Evolutionary conservation across 78 protist genomes (phyloP).

Genomic region (Salpingoeca rosetta): DNA sequence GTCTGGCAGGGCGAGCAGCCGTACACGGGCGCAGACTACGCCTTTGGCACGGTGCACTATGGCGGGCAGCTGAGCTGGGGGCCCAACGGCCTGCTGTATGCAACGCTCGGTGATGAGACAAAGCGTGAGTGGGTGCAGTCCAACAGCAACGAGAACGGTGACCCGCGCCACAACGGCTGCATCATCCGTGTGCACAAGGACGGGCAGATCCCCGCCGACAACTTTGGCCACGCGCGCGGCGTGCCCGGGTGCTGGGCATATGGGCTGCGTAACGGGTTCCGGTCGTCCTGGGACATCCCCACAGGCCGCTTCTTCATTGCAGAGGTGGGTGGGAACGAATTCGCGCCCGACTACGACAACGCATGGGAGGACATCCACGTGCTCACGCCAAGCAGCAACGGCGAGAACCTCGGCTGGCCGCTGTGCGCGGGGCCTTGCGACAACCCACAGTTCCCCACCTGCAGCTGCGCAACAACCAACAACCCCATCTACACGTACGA

Average conservation of each 20-base stretch:
- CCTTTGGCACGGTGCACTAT: no score
- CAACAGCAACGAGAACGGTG: no score
- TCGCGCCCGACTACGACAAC: no score
- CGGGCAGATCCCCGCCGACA: background rate
- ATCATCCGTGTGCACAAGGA: background rate
- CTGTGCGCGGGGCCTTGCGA: background rate
- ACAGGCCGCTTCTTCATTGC: background rate
- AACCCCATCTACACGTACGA: background rate
- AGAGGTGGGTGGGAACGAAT: background rate
- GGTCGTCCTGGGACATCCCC: background rate
- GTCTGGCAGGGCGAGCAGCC: background rate
- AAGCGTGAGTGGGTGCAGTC: no score
- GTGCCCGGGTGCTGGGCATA: background rate
- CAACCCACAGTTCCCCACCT: background rate
- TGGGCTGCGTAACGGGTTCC: background rate
- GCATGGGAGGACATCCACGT: background rate
- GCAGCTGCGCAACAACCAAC: background rate
- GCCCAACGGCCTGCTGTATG: background rate
- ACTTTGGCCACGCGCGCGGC: background rate
- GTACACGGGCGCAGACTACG: background rate
- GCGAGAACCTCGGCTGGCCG: background rate
- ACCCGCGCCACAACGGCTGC: no score
- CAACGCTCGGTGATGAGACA: background rate
- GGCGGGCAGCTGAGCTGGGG: background rate
- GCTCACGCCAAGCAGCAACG: background rate